Evolutionary conservation across 805 yeast species (phyloP).

Genomic region (Saccharomycopsis oosterbeekiorum): DNA sequence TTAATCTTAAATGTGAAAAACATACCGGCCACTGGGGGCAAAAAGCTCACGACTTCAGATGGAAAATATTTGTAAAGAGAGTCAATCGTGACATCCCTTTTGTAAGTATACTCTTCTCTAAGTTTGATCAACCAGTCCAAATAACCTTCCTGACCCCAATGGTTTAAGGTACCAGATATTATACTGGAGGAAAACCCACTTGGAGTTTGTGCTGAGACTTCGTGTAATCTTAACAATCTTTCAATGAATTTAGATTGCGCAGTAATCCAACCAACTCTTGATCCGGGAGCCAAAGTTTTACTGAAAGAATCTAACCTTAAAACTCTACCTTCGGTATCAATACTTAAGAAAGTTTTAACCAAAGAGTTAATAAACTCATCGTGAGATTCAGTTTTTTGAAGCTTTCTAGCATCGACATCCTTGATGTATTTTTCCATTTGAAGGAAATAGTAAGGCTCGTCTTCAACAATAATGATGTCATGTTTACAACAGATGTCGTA

Average conservation of each 20-base stretch:
- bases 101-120: conserved; percentile 73
- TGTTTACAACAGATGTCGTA: conserved; percentile 75
- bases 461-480: conserved; percentile 83
- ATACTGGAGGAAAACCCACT: conserved; percentile 73
- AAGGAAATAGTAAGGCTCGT: conserved; percentile 94
- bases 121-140: conserved; percentile 81
- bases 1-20: conserved; percentile 68
- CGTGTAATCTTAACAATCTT: conserved; percentile 62
- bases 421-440: conserved; percentile 76
- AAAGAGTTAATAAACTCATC: conserved; percentile 57
- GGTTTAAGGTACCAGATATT: conserved; percentile 57
- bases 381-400: conserved; percentile 32
- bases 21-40: conserved; percentile 80
- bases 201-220: conserved; percentile 71
- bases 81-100: conserved; percentile 82
- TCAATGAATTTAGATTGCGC: conserved; percentile 58
- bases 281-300: conserved; percentile 86
- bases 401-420: conserved; percentile 32
- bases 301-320: conserved; percentile 84
- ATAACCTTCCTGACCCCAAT: conserved; percentile 89
- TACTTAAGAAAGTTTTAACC: conserved; percentile 63
- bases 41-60: conserved; percentile 29
- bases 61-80: conserved; percentile 56
- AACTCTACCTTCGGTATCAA: conserved; percentile 85
- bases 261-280: conserved; percentile 82